Evolutionary conservation across 768 basidiomycete genomes (phyloP).

Genomic region (Leccinum longicurvipes): DNA sequence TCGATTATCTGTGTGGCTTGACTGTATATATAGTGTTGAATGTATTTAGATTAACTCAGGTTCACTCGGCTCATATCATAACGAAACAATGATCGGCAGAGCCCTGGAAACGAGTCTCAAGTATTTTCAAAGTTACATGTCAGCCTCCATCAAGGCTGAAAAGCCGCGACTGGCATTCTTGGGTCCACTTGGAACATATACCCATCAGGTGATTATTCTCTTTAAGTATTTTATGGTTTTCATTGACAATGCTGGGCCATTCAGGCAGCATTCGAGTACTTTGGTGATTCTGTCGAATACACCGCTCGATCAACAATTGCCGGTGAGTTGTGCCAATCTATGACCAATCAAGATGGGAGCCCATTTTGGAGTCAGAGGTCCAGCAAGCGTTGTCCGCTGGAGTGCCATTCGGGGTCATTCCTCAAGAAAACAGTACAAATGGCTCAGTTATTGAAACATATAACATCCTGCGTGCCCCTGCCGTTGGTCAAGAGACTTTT

Average conservation of each 20-base stretch:
- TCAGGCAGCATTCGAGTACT: conserved; percentile 47
- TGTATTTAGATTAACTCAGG: neutral
- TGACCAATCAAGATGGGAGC: neutral
- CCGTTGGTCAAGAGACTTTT: conserved; percentile 41
- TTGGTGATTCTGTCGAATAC: conserved; percentile 45
- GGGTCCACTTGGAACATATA: conserved; percentile 69
- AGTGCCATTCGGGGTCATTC: conserved; percentile 58
- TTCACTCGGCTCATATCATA: neutral
- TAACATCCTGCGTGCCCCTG: conserved; percentile 50
- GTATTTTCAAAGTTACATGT: conserved; percentile 11
- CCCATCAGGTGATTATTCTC: conserved; percentile 49
- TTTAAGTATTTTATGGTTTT: conserved; percentile 8
- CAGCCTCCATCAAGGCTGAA: conserved; percentile 1
- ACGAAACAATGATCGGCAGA: conserved; percentile 1
- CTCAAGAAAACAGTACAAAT: conserved; percentile 77
- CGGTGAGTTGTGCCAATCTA: conserved; percentile 27
- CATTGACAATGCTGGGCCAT: conserved; percentile 13
- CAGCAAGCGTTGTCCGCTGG: conserved; percentile 48
- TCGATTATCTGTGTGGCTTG: neutral
- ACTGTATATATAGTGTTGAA: neutral
- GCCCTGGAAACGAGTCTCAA: conserved; percentile 4
- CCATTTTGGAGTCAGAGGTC: conserved; percentile 43
- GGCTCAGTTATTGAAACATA: conserved; percentile 76
- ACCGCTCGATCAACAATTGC: conserved; percentile 38
- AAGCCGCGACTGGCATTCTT: conserved; percentile 47